These are phyloP conservation scores for Clonostachys solani DNA, from an alignment of 2,329 filamentous ascomycete genomes.

Conservation along the genomic window DNA sequence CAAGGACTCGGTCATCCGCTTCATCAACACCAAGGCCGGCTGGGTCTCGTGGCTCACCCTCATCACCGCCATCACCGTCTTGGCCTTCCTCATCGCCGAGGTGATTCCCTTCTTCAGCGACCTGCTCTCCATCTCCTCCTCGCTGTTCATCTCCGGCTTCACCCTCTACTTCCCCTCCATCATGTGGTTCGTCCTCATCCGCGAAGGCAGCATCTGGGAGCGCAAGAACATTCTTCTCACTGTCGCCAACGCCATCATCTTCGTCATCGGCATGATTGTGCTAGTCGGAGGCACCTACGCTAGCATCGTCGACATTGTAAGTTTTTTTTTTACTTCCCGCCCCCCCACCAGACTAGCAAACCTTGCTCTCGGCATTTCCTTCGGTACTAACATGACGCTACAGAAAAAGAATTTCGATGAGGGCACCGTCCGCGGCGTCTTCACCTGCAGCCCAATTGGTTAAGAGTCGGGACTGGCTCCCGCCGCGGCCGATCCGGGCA, in stretches of 20 bases:
- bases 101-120: conserved; percentile 71
- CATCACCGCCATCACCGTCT: conserved; percentile 50
- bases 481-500: too few species aligned
- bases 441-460: conserved; percentile 19
- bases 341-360: not conserved
- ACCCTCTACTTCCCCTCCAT: conserved; percentile 38
- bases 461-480: conserved; percentile 5
- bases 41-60: conserved; percentile 56
- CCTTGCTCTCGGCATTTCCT: not conserved
- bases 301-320: conserved; percentile 22
- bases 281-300: conserved; percentile 25
- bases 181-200: conserved; percentile 35
- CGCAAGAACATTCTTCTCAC: conserved; percentile 18
- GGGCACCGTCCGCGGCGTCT: conserved; percentile 16
- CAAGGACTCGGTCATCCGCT: conserved; percentile 34
- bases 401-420: conserved; percentile 16
- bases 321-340: conserved; percentile 3
- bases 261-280: conserved; percentile 22
- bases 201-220: conserved; percentile 19
- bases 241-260: conserved; percentile 16
- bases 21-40: conserved; percentile 42
- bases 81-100: conserved; percentile 68
- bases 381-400: not conserved
- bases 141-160: conserved; percentile 42
- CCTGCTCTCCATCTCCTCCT: conserved; percentile 51